These are phyloP conservation scores for Boletus rubroflammeus DNA, from an alignment of 768 basidiomycete species.

Conservation along the genomic window DNA sequence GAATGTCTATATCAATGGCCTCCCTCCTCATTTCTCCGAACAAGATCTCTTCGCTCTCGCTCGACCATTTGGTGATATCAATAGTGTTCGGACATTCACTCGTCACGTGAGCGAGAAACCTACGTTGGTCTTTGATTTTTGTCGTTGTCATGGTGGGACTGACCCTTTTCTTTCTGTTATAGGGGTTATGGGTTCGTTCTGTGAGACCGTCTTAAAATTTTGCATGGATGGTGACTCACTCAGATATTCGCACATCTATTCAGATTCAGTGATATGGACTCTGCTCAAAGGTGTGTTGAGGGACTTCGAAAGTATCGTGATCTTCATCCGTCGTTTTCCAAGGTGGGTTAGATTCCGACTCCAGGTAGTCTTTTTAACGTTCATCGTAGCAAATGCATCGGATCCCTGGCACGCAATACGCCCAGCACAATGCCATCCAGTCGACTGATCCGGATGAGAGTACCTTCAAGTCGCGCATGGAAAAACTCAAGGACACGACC, in stretches of 20 bases:
- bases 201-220: conserved; percentile 41
- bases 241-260: not conserved
- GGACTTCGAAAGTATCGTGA: conserved; percentile 68
- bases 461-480: conserved; percentile 78
- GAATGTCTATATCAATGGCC: conserved; percentile 86
- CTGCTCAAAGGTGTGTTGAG: conserved; percentile 73
- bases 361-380: not conserved
- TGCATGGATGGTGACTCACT: not conserved
- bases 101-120: conserved; percentile 73
- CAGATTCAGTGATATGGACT: conserved; percentile 65
- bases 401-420: conserved; percentile 72
- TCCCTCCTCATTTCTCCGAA: conserved; percentile 80
- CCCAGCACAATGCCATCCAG: conserved; percentile 31
- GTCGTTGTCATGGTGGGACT: not conserved
- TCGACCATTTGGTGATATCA: conserved; percentile 65
- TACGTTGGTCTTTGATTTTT: conserved; percentile 36
- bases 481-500: conserved; percentile 56
- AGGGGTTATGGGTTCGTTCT: conserved; percentile 79
- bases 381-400: conserved; percentile 61
- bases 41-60: conserved; percentile 73
- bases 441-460: conserved; percentile 31
- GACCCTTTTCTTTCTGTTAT: conserved; percentile 16
- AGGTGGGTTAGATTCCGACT: conserved; percentile 42
- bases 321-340: conserved; percentile 83
- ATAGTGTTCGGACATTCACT: conserved; percentile 82